A percentile compares a stretch with the other conserved stretches of the same genome.
Evolutionary conservation across 768 basidiomycete species (phyloP).

Genomic region (Cystobasidium onofrii): DNA sequence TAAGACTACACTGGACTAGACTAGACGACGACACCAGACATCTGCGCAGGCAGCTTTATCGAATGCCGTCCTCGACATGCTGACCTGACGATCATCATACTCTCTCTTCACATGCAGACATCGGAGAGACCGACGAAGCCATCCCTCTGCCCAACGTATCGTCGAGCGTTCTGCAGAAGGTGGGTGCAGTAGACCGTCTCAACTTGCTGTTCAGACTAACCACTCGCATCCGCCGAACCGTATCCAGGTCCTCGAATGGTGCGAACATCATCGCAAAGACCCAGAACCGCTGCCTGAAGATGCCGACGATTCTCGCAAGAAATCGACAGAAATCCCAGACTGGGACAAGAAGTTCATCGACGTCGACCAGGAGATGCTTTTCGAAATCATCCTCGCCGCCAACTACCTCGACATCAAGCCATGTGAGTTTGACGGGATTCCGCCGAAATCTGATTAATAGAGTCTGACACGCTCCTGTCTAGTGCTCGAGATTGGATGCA

Average conservation of each 20-base stretch:
- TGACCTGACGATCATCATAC: not conserved
- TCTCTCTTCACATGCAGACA: slow-evolving; percentile 54
- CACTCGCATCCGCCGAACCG: no score
- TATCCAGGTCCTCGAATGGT: slow-evolving; percentile 96
- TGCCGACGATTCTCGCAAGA: slow-evolving; percentile 89
- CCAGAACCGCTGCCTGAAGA: slow-evolving; percentile 70
- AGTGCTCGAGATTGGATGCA: slow-evolving; percentile 85
- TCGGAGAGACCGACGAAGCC: slow-evolving; percentile 86
- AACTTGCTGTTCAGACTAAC: not conserved
- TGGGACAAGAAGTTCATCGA: slow-evolving; percentile 99
- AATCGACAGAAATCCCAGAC: slow-evolving; percentile 95
- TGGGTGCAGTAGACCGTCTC: slow-evolving; percentile 43
- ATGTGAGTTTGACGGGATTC: slow-evolving; percentile 53
- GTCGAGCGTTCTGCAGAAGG: slow-evolving; percentile 87
- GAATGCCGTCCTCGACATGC: no score
- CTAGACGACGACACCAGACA: no score
- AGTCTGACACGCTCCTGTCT: not conserved
- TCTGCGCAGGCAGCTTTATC: no score
- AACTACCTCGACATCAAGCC: slow-evolving; percentile 99
- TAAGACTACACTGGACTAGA: no score
- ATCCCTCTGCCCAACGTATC: slow-evolving; percentile 93
- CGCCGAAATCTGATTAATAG: no score
- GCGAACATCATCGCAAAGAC: slow-evolving; percentile 96
- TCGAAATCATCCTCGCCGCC: slow-evolving; percentile 98
- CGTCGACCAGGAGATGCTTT: slow-evolving; percentile 99